Percentiles rank a stretch among this genome's conserved stretches.
These are phyloP conservation scores for Pleurotus platypus DNA, from an alignment of 768 basidiomycete species.

Conservation along the genomic window DNA sequence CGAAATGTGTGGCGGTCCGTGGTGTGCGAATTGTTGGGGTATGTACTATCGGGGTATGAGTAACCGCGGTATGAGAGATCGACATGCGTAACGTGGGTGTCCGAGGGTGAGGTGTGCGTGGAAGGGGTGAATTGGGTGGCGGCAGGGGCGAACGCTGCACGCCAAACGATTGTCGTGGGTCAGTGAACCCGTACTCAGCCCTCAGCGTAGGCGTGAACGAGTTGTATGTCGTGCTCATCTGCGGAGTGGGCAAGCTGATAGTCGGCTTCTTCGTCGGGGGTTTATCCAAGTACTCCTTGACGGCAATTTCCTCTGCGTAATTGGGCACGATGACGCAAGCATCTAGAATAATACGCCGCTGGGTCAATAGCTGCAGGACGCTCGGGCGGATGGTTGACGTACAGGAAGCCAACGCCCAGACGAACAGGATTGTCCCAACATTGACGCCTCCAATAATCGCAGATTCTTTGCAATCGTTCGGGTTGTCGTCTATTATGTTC, in stretches of 20 bases:
- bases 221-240: constrained; percentile 12
- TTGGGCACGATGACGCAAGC: constrained; percentile 47
- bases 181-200: constrained; percentile 9
- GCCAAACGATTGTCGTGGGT: constrained; percentile 7
- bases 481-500: constrained; percentile 33
- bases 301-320: constrained; percentile 51
- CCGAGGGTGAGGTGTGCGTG: neutral
- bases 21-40: neutral
- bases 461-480: constrained; percentile 27
- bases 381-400: constrained; percentile 16
- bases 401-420: constrained; percentile 58
- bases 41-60: neutral
- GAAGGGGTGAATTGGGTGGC: no score
- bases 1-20: no score
- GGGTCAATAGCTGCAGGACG: no score
- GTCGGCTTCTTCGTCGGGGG: neutral
- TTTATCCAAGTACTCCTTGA: constrained; percentile 35
- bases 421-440: constrained; percentile 41
- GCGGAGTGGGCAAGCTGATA: constrained; percentile 3
- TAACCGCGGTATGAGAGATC: neutral
- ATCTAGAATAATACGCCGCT: constrained; percentile 26
- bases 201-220: constrained; percentile 6
- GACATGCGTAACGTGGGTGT: neutral
- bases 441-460: constrained; percentile 38
- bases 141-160: neutral